Conservation (phyloP, 2,329 filamentous ascomycete genomes). For the Ophiocordyceps sinensis region DNA sequence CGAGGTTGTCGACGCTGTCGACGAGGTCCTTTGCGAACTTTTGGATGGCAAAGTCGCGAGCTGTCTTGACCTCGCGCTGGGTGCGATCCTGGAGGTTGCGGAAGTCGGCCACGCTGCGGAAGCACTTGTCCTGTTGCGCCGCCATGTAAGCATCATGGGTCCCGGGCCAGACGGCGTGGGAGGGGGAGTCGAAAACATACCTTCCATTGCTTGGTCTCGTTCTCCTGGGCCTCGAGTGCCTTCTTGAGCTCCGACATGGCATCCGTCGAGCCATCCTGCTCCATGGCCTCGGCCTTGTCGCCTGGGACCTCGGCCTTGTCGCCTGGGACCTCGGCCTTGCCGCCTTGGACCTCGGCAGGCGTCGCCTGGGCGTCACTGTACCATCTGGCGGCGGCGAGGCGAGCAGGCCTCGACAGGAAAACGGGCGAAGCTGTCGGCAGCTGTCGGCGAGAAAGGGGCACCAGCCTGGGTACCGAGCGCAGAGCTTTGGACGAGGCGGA, state of each 20-base stretch:
- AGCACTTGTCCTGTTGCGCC: slow-evolving; percentile 65
- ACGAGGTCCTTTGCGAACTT: slow-evolving; percentile 91
- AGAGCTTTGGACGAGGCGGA: slow-evolving; percentile 28
- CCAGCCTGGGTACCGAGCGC: slow-evolving; percentile 23
- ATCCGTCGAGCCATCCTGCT: slow-evolving; percentile 15
- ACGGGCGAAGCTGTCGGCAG: slow-evolving; percentile 20
- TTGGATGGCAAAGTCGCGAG: slow-evolving; percentile 88
- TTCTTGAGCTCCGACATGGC: slow-evolving; percentile 32
- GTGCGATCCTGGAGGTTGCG: slow-evolving; percentile 95
- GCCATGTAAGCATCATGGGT: neutral
- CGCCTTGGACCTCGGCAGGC: slow-evolving; percentile 5
- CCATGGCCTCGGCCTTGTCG: slow-evolving; percentile 7
- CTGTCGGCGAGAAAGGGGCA: slow-evolving; percentile 22
- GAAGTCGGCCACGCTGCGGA: slow-evolving; percentile 91
- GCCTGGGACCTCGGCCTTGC: slow-evolving; percentile 17
- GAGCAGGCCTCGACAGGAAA: slow-evolving; percentile 20
- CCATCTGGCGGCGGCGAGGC: slow-evolving; percentile 25
- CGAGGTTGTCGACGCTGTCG: slow-evolving; percentile 92
- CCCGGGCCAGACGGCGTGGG: neutral
- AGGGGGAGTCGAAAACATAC: slow-evolving; percentile 31
- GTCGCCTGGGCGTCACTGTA: slow-evolving; percentile 33
- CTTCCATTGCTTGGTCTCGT: slow-evolving; percentile 62
- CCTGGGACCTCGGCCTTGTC: slow-evolving; percentile 9
- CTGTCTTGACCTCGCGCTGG: slow-evolving; percentile 72
- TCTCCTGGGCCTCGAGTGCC: slow-evolving; percentile 35